Conservation (phyloP, 2,329 filamentous ascomycete genomes). For the Fusarium sp. region DNA sequence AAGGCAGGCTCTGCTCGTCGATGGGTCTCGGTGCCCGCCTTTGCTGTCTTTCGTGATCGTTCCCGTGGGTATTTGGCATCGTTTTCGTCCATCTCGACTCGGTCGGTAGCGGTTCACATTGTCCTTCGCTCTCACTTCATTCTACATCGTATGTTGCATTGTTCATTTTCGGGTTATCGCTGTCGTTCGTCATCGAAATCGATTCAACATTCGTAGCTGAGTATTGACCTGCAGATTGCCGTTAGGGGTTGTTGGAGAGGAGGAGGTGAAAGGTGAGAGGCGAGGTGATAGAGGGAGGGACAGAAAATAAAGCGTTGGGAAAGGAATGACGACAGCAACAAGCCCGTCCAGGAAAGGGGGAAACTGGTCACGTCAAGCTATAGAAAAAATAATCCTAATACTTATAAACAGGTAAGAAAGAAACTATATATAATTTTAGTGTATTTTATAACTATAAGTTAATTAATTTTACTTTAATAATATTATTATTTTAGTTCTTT, state of each 20-base stretch:
- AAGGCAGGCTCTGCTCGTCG: slow-evolving; percentile 30
- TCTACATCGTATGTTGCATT: not conserved
- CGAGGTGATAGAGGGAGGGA: slow-evolving; percentile 31
- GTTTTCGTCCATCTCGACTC: slow-evolving; percentile 32
- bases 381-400: not conserved
- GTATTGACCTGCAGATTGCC: slow-evolving; percentile 19
- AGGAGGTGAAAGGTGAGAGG: slow-evolving; percentile 22
- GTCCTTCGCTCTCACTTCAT: not conserved
- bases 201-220: not conserved
- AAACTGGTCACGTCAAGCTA: slow-evolving; percentile 1
- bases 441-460: not conserved
- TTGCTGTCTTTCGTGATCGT: slow-evolving; percentile 29
- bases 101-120: slow-evolving; percentile 18
- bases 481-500: not conserved
- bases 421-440: not conserved
- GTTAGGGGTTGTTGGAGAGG: slow-evolving; percentile 35
- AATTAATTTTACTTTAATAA: not conserved
- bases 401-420: too few relatives aligned
- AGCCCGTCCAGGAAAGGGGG: not conserved
- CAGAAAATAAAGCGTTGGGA: slow-evolving; percentile 37
- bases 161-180: not conserved
- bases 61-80: slow-evolving; percentile 26
- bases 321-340: slow-evolving; percentile 29
- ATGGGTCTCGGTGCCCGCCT: slow-evolving; percentile 31
- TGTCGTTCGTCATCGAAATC: not conserved